These are phyloP conservation scores for Naumovozyma castellii DNA, from an alignment of 805 yeast genomes.

Conservation along the genomic window DNA sequence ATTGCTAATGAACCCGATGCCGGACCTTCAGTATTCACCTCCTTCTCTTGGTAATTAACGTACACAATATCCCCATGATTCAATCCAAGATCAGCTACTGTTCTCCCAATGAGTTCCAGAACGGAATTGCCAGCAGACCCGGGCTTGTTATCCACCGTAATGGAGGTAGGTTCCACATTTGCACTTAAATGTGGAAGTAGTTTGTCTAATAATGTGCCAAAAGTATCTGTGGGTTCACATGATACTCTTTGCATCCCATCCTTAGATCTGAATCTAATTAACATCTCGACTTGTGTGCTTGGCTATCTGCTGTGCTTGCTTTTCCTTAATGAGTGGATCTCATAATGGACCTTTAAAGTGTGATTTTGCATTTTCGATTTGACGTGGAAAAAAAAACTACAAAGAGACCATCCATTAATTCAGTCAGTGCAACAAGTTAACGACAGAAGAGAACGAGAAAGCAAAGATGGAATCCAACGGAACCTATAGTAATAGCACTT, in stretches of 20 bases:
- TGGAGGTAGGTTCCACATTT: constrained; percentile 17
- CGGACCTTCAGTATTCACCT: neutral
- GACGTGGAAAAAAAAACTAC: neutral
- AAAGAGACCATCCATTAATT: too few species aligned
- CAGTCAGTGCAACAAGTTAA: too few species aligned
- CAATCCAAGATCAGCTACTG: constrained; percentile 38
- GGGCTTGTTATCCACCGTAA: constrained; percentile 23
- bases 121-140: constrained; percentile 23
- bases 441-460: too few species aligned
- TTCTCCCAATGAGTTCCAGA: constrained; percentile 15
- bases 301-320: neutral
- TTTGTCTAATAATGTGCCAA: constrained; percentile 37
- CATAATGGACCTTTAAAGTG: neutral
- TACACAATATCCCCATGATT: constrained; percentile 54
- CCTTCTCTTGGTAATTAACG: constrained; percentile 30
- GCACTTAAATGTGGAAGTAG: constrained; percentile 23
- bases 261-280: constrained; percentile 72
- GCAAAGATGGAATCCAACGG: constrained; percentile 1
- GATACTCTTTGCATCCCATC: constrained; percentile 72
- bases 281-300: constrained; percentile 36
- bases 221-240: constrained; percentile 38
- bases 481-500: constrained; percentile 2
- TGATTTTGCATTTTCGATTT: constrained; percentile 4
- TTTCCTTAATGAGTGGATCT: neutral
- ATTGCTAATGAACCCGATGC: neutral